Base-by-base conservation (phyloP, 208 protist species). In the Trypanosoma cruzi region DNA sequence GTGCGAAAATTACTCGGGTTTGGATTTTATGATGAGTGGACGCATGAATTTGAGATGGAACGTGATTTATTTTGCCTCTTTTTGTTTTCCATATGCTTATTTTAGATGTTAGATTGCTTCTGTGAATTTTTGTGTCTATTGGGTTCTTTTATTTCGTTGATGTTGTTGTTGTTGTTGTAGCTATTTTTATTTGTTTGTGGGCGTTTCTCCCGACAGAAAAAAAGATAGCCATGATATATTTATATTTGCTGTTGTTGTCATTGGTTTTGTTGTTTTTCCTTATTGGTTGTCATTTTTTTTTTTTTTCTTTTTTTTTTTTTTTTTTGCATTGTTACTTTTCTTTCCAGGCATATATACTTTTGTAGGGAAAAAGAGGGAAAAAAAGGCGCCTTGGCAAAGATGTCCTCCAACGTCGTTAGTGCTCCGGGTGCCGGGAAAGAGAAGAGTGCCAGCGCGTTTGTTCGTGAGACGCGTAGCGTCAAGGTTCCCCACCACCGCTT, bases 401-500 rank as follows among this genome's bases (percentile, higher is more conserved):
- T 57, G 44, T 61, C 75, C 32, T 56, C 60, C 14, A 40, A 46
- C 26, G 58, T 54, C 16, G 60, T 49, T 40, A 76, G 67, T 53
- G 46, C 2, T 4, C 31, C 37, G 24, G 26, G 59, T 13, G 54
- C 24, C 1, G 59, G 31, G 13, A 64, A 57, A 31, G 37, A 24
- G n/a, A 48, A 32, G 8, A 34, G 8, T 22, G 31, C 2, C 42
- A 52, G 55, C 20, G 22, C 74, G 24, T 93, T 94, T 58, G 73
- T 82, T 44, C 79, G 86, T 5, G 89, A 97, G 58, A 80, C 70
- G 36, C 93, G 93, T 48, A 87, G 71, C 53, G 81, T 98, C 31
- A 90, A 94, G 65, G 95, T 99, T 28, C 98, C 99, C 26, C 79
- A 92, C 37, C 96, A 99, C 78, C 89, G 99, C 72, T 98, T 99